These are phyloP conservation scores for Colletotrichum lupini DNA, from an alignment of 2,329 filamentous ascomycete species.

Conservation along the genomic window DNA sequence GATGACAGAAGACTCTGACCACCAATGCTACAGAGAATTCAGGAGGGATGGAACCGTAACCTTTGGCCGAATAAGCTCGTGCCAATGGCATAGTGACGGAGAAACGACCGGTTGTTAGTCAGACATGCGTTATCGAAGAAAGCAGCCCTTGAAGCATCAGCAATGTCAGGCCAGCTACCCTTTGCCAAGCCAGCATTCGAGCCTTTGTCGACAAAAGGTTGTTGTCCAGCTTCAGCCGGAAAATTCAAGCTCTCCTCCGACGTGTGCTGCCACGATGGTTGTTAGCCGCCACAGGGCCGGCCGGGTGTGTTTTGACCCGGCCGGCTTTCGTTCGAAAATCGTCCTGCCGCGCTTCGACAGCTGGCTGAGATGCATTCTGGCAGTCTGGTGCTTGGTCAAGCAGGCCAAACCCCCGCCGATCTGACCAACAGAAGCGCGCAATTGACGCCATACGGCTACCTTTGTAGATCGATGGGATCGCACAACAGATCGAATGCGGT, in stretches of 20 bases:
- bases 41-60: neutral
- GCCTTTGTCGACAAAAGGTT: neutral
- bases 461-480: slow-evolving; percentile 22
- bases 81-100: slow-evolving; percentile 12
- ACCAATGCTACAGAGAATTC: neutral
- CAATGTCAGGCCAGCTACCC: neutral
- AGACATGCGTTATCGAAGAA: neutral
- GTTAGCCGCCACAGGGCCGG: slow-evolving; percentile 4
- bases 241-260: neutral
- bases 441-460: slow-evolving; percentile 18
- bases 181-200: neutral
- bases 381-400: neutral
- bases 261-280: slow-evolving; percentile 3
- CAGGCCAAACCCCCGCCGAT: slow-evolving; percentile 15
- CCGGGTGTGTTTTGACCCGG: neutral
- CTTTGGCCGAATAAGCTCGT: slow-evolving; percentile 4
- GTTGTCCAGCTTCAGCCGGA: neutral
- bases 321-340: slow-evolving; percentile 1
- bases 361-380: too few relatives aligned
- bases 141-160: neutral
- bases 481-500: slow-evolving; percentile 8
- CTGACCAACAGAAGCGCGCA: slow-evolving; percentile 17
- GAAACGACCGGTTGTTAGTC: neutral
- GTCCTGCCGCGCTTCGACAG: neutral
- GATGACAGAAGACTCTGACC: neutral